These are phyloP conservation scores for Pichia eremophila DNA, from an alignment of 805 yeast genomes.

Conservation along the genomic window DNA sequence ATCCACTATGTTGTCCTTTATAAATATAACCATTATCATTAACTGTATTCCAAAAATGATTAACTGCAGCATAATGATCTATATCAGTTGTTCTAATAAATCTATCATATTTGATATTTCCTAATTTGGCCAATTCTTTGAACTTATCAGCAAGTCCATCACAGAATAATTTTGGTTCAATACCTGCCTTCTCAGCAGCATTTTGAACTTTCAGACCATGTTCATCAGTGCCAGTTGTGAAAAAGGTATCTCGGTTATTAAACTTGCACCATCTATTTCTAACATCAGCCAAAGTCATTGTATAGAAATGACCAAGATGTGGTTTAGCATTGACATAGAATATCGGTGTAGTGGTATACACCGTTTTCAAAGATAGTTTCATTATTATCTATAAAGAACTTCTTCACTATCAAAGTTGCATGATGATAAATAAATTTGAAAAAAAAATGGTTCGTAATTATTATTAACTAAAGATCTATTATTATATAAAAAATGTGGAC, in stretches of 20 bases:
- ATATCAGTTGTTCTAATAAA: slow-evolving; percentile 86
- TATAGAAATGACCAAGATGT: slow-evolving; percentile 86
- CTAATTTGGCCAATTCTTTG: slow-evolving; percentile 46
- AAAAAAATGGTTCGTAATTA: no score
- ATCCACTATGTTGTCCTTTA: slow-evolving; percentile 79
- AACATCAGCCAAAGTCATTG: slow-evolving; percentile 78
- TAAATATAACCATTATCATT: slow-evolving; percentile 57
- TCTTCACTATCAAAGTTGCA: no score
- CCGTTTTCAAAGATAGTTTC: slow-evolving; percentile 5
- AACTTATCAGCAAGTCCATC: slow-evolving; percentile 62
- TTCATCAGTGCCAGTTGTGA: slow-evolving; percentile 94
- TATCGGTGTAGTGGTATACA: slow-evolving; percentile 79
- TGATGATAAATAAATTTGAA: no score
- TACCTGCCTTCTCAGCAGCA: slow-evolving; percentile 53
- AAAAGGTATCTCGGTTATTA: slow-evolving; percentile 32
- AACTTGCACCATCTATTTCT: slow-evolving; percentile 62
- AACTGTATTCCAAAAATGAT: slow-evolving; percentile 60
- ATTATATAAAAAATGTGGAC: no score
- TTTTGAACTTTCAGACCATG: slow-evolving; percentile 89
- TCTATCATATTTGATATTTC: slow-evolving; percentile 54
- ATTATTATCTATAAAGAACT: background rate
- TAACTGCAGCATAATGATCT: slow-evolving; percentile 64
- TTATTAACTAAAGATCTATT: no score
- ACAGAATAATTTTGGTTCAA: slow-evolving; percentile 60
- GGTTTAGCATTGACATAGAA: slow-evolving; percentile 95